Base-by-base conservation (phyloP, 345 rosid genomes). In the Noccaea bulbosa region DNA sequence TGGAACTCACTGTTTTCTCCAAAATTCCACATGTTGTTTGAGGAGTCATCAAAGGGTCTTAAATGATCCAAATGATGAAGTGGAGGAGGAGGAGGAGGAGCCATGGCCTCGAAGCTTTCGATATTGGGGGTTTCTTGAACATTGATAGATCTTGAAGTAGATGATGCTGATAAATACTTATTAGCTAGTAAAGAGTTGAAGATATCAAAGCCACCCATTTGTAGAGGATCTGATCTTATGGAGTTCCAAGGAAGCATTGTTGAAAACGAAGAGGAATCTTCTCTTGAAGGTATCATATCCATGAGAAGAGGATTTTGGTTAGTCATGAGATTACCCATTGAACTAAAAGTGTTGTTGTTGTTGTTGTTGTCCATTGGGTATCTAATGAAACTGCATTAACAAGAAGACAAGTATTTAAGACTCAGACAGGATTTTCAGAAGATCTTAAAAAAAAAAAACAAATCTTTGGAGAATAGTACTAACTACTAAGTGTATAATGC, bases 301-400 rank as follows among this genome's bases (percentile, higher is more conserved):
- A 67, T 76, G 65, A 72, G 76, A 69, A 71, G 73, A 33, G 83
- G 68, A 68, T 80, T 72, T 62, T 71, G 83, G 76, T 70, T 50
- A 2, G 70, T 41, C 60, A 61, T 59, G 75, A 72, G 80, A 63
- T 80, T 77, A 11, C 70, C 55, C 11, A 79, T 72, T 77, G 77
- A 75, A 72, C 72, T 58, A 33, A 78, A 83, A 81, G 80, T 56
- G 88, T 81, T 77, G 81, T 79, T 68, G 30, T 27, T 56, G 88
- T 83, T 84, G 82, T 78, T 60, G 85, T 85, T 85, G 68, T 70
- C 74, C 78, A 60, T 65, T 51, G 58, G 76, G 47, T 55, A 39
- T 69, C 60, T 54, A 46, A 14, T 39, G 57, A 39, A 49, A 49
- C 75, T 76, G 79, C 79, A 64, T 47, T 48, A 55, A 33, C 66